These are phyloP conservation scores for Limonium bicolor DNA, from an alignment of 148 eudicot genomes.

Conservation along the genomic window DNA sequence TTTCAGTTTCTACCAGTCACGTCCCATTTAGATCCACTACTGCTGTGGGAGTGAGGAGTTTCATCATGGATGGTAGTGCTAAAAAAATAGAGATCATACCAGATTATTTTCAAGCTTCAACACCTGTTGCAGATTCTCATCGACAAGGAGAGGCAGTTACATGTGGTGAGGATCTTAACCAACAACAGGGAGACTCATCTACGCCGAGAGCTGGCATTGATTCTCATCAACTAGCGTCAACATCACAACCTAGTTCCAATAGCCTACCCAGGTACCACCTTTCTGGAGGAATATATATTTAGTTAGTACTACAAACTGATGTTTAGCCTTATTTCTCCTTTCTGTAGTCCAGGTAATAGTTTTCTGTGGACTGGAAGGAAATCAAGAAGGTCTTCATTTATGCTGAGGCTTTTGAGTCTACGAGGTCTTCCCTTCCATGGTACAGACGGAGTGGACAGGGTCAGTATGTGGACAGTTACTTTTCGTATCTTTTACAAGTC, in stretches of 20 bases:
- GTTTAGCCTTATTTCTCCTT: constrained; percentile 11
- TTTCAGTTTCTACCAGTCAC: no score
- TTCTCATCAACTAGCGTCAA: constrained; percentile 18
- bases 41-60: neutral
- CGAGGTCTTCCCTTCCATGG: constrained; percentile 54
- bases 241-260: constrained; percentile 14
- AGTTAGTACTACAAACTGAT: constrained; percentile 3
- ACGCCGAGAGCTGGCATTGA: constrained; percentile 10
- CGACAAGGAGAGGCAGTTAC: neutral
- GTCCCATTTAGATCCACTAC: no score
- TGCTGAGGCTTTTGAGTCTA: constrained; percentile 62
- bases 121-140: constrained; percentile 15
- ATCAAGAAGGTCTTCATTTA: constrained; percentile 42
- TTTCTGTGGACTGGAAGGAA: constrained; percentile 27
- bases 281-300: neutral
- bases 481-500: no score
- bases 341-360: constrained; percentile 24
- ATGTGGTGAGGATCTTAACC: constrained; percentile 1
- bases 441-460: constrained; percentile 67
- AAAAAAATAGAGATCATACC: constrained; percentile 44
- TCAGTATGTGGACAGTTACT: constrained; percentile 4
- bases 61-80: constrained; percentile 79
- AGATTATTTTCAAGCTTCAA: constrained; percentile 51
- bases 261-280: constrained; percentile 28
- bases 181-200: neutral